A percentile compares a stretch with the other conserved stretches of the same genome.
These are phyloP conservation scores for Stemphylium lycopersici DNA, from an alignment of 2,329 filamentous ascomycete genomes.

Conservation along the genomic window DNA sequence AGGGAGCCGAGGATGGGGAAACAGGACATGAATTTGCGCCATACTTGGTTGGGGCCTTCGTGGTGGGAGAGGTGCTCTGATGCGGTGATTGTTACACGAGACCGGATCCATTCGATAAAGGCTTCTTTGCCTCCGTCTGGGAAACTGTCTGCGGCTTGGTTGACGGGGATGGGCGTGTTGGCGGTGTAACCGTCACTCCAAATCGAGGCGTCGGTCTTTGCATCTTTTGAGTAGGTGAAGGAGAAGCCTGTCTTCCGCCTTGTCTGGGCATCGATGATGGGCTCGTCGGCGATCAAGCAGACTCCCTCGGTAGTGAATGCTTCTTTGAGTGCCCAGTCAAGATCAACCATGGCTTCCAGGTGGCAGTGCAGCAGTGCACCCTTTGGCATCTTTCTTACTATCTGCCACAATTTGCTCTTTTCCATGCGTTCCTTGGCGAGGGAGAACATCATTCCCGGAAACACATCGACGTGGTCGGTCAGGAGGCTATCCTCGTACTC, in stretches of 20 bases:
- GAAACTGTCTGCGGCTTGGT: constrained; percentile 72
- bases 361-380: constrained; percentile 86
- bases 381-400: constrained; percentile 86
- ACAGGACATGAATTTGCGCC: constrained; percentile 78
- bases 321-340: constrained; percentile 77
- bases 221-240: constrained; percentile 61
- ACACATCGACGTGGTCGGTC: constrained; percentile 68
- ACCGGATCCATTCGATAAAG: constrained; percentile 79
- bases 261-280: constrained; percentile 62
- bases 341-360: constrained; percentile 88
- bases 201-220: constrained; percentile 56
- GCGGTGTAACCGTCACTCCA: constrained; percentile 71
- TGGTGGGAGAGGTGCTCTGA: constrained; percentile 80
- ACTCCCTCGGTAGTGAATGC: constrained; percentile 76
- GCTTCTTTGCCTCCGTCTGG: constrained; percentile 72
- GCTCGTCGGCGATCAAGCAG: constrained; percentile 66
- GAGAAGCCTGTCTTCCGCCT: constrained; percentile 62
- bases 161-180: constrained; percentile 63
- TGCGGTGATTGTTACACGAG: constrained; percentile 72
- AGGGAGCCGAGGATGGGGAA: constrained; percentile 77
- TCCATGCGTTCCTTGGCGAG: constrained; percentile 87
- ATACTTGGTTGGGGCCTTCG: constrained; percentile 82
- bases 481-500: constrained; percentile 73
- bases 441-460: constrained; percentile 92
- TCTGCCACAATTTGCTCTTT: constrained; percentile 81